These are phyloP conservation scores for Orbilia quercus DNA, from an alignment of 2,329 filamentous ascomycete genomes.

Conservation along the genomic window DNA sequence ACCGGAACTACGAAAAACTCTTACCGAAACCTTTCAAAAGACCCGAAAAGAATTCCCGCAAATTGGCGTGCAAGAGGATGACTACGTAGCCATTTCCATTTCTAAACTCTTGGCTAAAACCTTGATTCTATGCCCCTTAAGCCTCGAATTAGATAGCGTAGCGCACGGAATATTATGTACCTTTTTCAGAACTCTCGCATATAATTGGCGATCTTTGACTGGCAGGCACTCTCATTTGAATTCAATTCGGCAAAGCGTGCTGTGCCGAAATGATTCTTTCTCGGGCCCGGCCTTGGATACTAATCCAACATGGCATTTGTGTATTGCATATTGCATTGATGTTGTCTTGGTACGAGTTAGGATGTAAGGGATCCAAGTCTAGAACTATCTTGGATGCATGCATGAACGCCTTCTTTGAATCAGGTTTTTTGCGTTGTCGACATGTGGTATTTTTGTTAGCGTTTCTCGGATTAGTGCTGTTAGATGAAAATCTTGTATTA, in stretches of 20 bases:
- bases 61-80: not conserved
- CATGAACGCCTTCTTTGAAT: not conserved
- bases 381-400: not conserved
- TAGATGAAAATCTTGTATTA: no score
- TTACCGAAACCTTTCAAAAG: not conserved
- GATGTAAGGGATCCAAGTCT: not conserved
- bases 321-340: not conserved
- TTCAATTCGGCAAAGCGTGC: slow-evolving; percentile 6
- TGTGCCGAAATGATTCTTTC: not conserved
- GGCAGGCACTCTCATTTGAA: not conserved
- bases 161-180: not conserved
- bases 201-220: not conserved
- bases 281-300: not conserved
- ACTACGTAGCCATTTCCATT: no score
- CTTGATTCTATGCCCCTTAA: no score
- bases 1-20: slow-evolving; percentile 12
- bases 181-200: not conserved
- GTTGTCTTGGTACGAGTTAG: not conserved
- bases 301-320: not conserved
- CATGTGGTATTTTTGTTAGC: slow-evolving; percentile 30
- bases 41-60: not conserved
- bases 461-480: not conserved
- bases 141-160: not conserved
- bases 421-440: slow-evolving; percentile 26
- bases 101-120: slow-evolving; percentile 7